These are phyloP conservation scores for Phytophthora agathidicida DNA, from an alignment of 352 stramenopile genomes.

Conservation along the genomic window DNA sequence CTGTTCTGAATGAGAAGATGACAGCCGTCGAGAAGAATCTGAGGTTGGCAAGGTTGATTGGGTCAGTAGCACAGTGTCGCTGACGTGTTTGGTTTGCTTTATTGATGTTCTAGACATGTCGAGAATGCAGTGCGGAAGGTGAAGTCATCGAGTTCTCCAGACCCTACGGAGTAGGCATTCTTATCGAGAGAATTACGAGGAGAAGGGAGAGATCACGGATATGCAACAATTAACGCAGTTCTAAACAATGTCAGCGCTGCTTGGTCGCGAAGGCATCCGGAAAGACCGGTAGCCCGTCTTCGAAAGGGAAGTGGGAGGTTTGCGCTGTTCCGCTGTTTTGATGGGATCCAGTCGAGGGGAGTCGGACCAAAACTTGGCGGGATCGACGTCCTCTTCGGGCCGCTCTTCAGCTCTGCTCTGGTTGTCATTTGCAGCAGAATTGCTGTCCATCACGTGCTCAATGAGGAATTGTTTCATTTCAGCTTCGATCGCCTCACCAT, in stretches of 20 bases:
- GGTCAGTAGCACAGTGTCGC: neutral
- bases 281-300: slow-evolving; percentile 59
- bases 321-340: slow-evolving; percentile 59
- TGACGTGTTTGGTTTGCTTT: neutral
- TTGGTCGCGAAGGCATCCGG: slow-evolving; percentile 45
- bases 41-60: slow-evolving; percentile 23
- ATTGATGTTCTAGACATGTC: slow-evolving; percentile 32
- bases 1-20: slow-evolving; percentile 54
- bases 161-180: neutral
- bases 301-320: slow-evolving; percentile 50
- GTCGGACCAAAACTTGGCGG: slow-evolving; percentile 32
- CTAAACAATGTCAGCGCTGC: slow-evolving; percentile 18
- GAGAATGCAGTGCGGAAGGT: slow-evolving; percentile 40
- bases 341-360: slow-evolving; percentile 50
- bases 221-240: neutral
- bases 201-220: neutral
- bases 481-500: slow-evolving; percentile 46
- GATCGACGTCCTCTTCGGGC: slow-evolving; percentile 21
- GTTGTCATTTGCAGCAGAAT: neutral
- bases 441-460: slow-evolving; percentile 27
- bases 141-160: neutral
- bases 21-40: slow-evolving; percentile 47
- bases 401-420: slow-evolving; percentile 21
- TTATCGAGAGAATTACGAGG: too few relatives aligned
- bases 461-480: slow-evolving; percentile 68